Percentiles rank a stretch among this genome's conserved stretches.
Evolutionary conservation across 2,329 filamentous ascomycete genomes (phyloP).

Genomic region (Blastomyces percursus): DNA sequence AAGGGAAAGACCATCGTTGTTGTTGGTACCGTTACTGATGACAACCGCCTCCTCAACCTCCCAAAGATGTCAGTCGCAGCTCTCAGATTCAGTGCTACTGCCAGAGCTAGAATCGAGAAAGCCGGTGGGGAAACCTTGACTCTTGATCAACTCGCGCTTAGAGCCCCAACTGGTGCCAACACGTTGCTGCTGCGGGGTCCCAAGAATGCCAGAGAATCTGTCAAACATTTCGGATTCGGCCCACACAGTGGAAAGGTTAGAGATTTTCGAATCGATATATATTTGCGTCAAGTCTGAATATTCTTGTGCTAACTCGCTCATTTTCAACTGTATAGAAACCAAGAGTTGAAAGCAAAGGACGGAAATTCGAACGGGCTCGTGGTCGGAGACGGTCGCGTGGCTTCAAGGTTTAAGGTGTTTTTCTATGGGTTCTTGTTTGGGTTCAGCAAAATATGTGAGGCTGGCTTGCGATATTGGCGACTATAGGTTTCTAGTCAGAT

Average conservation of each 20-base stretch:
- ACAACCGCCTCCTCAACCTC: constrained; percentile 82
- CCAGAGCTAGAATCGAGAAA: constrained; percentile 82
- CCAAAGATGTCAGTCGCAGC: constrained; percentile 92
- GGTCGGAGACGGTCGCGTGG: constrained; percentile 95
- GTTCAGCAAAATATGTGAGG: constrained; percentile 7
- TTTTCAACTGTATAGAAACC: constrained; percentile 58
- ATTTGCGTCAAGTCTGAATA: not conserved
- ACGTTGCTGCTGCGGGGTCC: constrained; percentile 93
- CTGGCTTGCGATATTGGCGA: constrained; percentile 2
- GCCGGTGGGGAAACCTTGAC: constrained; percentile 93
- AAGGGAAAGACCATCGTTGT: constrained; percentile 75
- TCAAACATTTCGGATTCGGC: constrained; percentile 99
- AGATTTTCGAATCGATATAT: constrained; percentile 11
- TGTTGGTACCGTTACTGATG: constrained; percentile 91
- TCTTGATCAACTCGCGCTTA: constrained; percentile 91
- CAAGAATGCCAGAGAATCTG: constrained; percentile 94
- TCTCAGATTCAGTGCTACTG: constrained; percentile 91
- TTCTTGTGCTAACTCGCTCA: not conserved
- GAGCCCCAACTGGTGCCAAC: constrained; percentile 91
- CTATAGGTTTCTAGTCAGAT: constrained; percentile 5
- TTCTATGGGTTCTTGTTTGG: constrained; percentile 14
- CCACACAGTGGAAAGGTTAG: constrained; percentile 93
- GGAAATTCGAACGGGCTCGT: constrained; percentile 99
- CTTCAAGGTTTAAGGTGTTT: constrained; percentile 88
- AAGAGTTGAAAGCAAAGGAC: constrained; percentile 93